Base-by-base conservation (phyloP, 2,329 filamentous ascomycete genomes). In the Diaporthe batatas region DNA sequence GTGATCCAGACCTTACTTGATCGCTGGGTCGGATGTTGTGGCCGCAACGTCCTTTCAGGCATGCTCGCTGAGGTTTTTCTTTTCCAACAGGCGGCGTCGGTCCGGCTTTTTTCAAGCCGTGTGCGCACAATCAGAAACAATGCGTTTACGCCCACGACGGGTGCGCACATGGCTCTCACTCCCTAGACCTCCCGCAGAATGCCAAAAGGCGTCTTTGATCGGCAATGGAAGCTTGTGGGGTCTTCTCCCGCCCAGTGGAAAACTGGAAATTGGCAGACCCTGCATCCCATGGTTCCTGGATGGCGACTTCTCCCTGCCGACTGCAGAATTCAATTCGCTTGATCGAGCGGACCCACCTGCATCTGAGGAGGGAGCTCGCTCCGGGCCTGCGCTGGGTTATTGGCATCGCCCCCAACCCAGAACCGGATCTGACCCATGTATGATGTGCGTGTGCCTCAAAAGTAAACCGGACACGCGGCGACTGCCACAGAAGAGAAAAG, bases 241-340 rank as follows among this genome's bases (percentile, higher is more conserved):
- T 54, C 44, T 53, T 62, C 32, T 62, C 68, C 68, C 55, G 68
- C 36, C 36, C 44, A n/a, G 55, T 70, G 68, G 68, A 54, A 70
- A 53, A 62, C 58, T 70, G 68, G 68, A 70, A 62, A 70, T 70
- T 70, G 55, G 58, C 68, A 70, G 55, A 44, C 55, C 55, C 68
- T 70, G 68, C 68, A 70, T 67, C 62, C 62, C 62, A 39, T 53
- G 62, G 47, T 67, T 53, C 62, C 7, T 67, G 68, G 44, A 58
- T 59, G 68, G 58, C 57, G 44, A 39, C 68, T 70, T 70, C 47
- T 67, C 70, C 70, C 67, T 67, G 70, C 51, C 54, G 54, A 12
- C 64, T 72, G 70, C 70, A 72, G 70, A 59, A 58, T 67, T 54
- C 62, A 68, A 72, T 72, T 72, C 53, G 54, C 64, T 72, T 68